Evolutionary conservation across 2,329 filamentous ascomycete genomes (phyloP).

Genomic region (Epichloe bromicola): DNA sequence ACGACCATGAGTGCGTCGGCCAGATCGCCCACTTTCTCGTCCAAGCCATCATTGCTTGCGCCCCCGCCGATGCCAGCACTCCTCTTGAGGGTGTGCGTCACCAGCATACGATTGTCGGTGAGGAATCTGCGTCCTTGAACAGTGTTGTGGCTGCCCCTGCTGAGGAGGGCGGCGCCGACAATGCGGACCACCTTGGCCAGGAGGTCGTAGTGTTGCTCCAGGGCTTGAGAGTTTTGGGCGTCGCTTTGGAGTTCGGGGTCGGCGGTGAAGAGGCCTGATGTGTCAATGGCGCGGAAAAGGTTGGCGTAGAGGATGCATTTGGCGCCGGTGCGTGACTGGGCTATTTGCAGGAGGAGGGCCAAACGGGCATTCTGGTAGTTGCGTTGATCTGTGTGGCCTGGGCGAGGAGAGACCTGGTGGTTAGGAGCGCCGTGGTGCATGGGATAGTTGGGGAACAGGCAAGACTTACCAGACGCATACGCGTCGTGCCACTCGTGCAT

Average conservation of each 20-base stretch:
- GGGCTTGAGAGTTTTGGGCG: slow-evolving; percentile 52
- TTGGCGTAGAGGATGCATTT: slow-evolving; percentile 80
- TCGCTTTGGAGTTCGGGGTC: slow-evolving; percentile 88
- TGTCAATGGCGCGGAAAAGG: slow-evolving; percentile 67
- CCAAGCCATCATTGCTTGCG: slow-evolving; percentile 28
- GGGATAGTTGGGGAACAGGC: not conserved
- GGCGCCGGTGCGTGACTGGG: slow-evolving; percentile 73
- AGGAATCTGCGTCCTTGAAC: slow-evolving; percentile 71
- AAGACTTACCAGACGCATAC: slow-evolving; percentile 37
- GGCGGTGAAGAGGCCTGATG: slow-evolving; percentile 73
- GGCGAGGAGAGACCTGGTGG: slow-evolving; percentile 5
- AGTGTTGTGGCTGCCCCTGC: slow-evolving; percentile 70
- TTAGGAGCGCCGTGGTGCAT: too few relatives aligned
- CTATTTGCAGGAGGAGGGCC: slow-evolving; percentile 69
- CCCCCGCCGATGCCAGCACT: slow-evolving; percentile 60
- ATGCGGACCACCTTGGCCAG: slow-evolving; percentile 71
- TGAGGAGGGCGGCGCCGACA: slow-evolving; percentile 68
- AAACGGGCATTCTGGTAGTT: slow-evolving; percentile 58
- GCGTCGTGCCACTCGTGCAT: slow-evolving; percentile 56
- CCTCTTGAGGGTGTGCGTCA: slow-evolving; percentile 82
- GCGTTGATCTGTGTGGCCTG: slow-evolving; percentile 30
- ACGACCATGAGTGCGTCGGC: slow-evolving; percentile 77
- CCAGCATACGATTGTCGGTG: slow-evolving; percentile 66
- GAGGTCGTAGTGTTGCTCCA: slow-evolving; percentile 73
- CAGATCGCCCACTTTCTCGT: slow-evolving; percentile 57